A percentile compares a stretch with the other conserved stretches of the same genome.
These are phyloP conservation scores for Coemansia pectinata DNA, from an alignment of 192 early-diverging fungal species.

Conservation along the genomic window DNA sequence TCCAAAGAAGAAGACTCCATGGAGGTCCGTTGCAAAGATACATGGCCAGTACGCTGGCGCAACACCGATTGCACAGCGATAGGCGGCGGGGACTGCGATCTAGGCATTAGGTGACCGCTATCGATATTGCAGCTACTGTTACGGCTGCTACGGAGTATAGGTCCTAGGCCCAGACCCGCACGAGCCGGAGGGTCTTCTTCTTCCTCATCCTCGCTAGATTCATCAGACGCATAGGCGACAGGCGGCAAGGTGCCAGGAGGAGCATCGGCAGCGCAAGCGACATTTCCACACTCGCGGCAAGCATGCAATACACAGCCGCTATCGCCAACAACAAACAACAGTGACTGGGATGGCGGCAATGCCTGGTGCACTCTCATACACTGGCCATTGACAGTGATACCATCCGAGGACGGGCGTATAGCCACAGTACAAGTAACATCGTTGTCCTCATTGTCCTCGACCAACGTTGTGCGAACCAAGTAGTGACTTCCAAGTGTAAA, in stretches of 20 bases:
- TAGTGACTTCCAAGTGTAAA: constrained; percentile 12
- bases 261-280: constrained; percentile 11
- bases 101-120: background rate
- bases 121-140: background rate
- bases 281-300: constrained; percentile 24
- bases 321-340: constrained; percentile 28
- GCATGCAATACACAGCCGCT: constrained; percentile 4
- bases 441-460: constrained; percentile 5
- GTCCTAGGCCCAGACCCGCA: background rate
- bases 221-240: constrained; percentile 20
- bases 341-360: constrained; percentile 15
- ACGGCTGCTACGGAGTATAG: background rate
- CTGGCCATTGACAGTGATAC: constrained; percentile 26
- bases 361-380: constrained; percentile 32
- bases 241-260: background rate
- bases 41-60: constrained; percentile 1
- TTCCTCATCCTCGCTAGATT: constrained; percentile 6
- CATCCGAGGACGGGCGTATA: background rate
- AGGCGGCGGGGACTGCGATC: background rate
- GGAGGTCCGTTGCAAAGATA: background rate
- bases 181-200: background rate
- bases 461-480: constrained; percentile 26
- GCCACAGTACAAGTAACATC: background rate
- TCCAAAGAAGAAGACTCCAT: background rate
- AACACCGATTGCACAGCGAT: background rate